Percentiles rank a stretch among this genome's conserved stretches.
Evolutionary conservation across 257 asterid species (phyloP).

Genomic region (Verbascum thapsus): DNA sequence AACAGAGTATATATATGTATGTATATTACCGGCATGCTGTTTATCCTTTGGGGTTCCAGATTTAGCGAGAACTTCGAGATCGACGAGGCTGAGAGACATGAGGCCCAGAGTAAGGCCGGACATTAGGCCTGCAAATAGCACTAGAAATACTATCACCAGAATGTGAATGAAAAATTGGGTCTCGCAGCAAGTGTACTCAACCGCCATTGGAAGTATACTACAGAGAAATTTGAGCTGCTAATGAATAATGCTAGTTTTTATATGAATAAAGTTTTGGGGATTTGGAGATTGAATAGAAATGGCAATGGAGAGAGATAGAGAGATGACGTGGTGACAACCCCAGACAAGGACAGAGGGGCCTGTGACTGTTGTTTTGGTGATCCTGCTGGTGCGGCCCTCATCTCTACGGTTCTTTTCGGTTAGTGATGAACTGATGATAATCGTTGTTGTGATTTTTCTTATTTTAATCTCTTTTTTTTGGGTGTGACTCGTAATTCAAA

Average conservation of each 20-base stretch:
- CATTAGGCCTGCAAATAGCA: slow-evolving; percentile 85
- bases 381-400: slow-evolving; percentile 13
- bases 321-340: slow-evolving; percentile 35
- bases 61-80: slow-evolving; percentile 93
- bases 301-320: neutral
- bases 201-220: slow-evolving; percentile 60
- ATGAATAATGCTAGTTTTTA: too few species aligned
- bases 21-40: slow-evolving; percentile 62
- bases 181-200: slow-evolving; percentile 78
- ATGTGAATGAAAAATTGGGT: slow-evolving; percentile 67
- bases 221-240: too few species aligned
- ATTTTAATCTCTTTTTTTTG: neutral
- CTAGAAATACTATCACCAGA: slow-evolving; percentile 53
- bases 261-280: neutral
- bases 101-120: slow-evolving; percentile 97
- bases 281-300: neutral
- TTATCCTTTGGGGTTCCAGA: slow-evolving; percentile 81
- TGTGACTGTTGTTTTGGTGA: neutral
- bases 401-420: slow-evolving; percentile 23
- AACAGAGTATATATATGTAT: neutral
- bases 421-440: too few species aligned
- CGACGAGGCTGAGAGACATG: slow-evolving; percentile 96
- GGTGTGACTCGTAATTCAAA: too few species aligned
- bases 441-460: neutral
- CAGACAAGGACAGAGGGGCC: slow-evolving; percentile 17